phyloP scores from a whole-genome alignment of 169 alveolate genomes.

The Perkinsus chesapeaki region DNA sequence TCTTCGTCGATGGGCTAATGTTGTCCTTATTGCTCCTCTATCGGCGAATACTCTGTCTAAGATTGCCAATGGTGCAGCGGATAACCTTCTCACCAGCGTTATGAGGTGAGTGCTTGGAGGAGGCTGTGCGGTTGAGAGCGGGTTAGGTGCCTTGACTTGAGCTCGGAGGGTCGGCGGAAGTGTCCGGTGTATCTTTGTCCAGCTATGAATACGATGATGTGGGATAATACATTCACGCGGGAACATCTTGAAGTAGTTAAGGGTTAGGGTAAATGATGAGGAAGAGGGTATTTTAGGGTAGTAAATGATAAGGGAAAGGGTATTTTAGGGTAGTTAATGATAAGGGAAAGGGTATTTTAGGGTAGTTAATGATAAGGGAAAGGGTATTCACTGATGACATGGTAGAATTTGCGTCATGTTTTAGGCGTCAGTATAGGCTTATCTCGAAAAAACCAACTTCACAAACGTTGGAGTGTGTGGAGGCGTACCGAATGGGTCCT shows the following conservation, averaged over 20 bases:
- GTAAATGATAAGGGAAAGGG: no score
- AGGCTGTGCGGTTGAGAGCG: background rate
- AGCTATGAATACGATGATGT: slow-evolving; percentile 90
- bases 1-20: slow-evolving; percentile 80
- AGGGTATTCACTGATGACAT: no score
- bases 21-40: slow-evolving; percentile 79
- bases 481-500: no score
- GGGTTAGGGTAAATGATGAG: no score
- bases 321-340: no score
- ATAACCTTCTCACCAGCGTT: slow-evolving; percentile 66
- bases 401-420: no score
- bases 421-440: no score
- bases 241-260: slow-evolving; percentile 47
- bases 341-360: no score
- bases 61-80: slow-evolving; percentile 79
- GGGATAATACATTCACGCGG: slow-evolving; percentile 73
- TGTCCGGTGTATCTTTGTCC: slow-evolving; percentile 58
- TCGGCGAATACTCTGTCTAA: slow-evolving; percentile 88
- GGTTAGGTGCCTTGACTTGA: background rate
- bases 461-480: no score
- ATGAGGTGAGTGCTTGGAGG: background rate
- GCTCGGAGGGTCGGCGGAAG: background rate
- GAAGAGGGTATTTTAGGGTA: no score
- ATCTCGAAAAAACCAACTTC: no score
- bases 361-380: no score